Base-by-base conservation (phyloP, 2,329 filamentous ascomycete genomes). In the Arthroderma sp. region DNA sequence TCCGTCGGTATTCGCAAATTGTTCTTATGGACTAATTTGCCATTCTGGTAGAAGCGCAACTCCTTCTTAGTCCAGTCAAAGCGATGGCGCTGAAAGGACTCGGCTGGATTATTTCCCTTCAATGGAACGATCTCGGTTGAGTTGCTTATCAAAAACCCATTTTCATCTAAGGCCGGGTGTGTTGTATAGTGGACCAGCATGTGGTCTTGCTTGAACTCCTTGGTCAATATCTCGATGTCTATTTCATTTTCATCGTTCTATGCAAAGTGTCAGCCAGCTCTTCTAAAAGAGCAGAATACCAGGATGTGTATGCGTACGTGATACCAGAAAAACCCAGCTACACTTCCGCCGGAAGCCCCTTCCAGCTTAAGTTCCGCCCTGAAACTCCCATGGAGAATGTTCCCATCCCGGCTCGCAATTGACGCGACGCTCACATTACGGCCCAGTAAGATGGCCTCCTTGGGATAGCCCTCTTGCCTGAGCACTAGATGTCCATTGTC, bases 291-390 rank as follows among this genome's bases (percentile, higher is more conserved):
- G 31, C 22, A 8, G 32, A 34, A 9, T 34, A 5, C 36, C 27
- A 31, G 30, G 34, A 36, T 28, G 22, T 37, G 29, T 15, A 29
- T 33, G 48, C 54, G 34, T 40, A 58, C 57, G 49, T 51, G 52
- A 50, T 58, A 59, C 57, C 57, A 59, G 43, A 59, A 59, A 38
- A 59, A 58, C 31, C 51, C 52, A 7, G 50, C 54, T 45, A 55
- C 55, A 22, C 55, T 54, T 15, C 56, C 56, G 8, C 56, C 55
- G 3, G 46, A 45, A 27, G 52, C 53, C 32, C 54, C 53, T 45
- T 55, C 47, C 38, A 58, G 36, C 40, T 55, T 57, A 39, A 57
- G 49, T 34, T 55, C 50, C 7, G 52, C 45, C 36, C 54, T 48
- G 36, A 57, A 59, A 30, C 55, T 57, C 29, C 56, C 56, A 43